These are phyloP conservation scores for Mangifera indica DNA, from an alignment of 345 rosid species.

Conservation along the genomic window DNA sequence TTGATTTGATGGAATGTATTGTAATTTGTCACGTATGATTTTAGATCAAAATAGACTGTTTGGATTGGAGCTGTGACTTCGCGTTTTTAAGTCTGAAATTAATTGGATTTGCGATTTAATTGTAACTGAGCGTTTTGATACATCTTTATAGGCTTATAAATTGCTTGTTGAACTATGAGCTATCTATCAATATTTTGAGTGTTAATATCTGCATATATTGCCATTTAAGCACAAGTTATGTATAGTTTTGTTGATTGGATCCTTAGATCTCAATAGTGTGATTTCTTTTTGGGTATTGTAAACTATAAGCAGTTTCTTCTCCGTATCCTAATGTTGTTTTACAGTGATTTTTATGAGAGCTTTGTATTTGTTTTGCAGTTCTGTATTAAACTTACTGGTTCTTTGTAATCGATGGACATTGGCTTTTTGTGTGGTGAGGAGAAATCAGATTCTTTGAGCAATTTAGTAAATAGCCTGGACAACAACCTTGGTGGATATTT, in stretches of 20 bases:
- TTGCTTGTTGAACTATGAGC: background rate
- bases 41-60: background rate
- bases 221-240: background rate
- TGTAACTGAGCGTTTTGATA: background rate
- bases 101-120: background rate
- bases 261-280: background rate
- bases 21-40: background rate
- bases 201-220: background rate
- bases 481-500: conserved; percentile 21
- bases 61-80: background rate
- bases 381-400: conserved; percentile 1
- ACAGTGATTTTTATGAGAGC: background rate
- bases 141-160: background rate
- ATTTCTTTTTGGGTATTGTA: background rate
- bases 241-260: background rate
- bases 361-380: background rate
- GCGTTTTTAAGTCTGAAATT: background rate
- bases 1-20: background rate
- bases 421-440: conserved; percentile 27
- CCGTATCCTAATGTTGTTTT: too few species aligned
- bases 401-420: conserved; percentile 39
- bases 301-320: too few species aligned
- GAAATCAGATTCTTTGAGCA: conserved; percentile 14
- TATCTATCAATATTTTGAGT: background rate
- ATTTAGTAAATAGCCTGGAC: conserved; percentile 37